Base-by-base conservation (phyloP, 495 filamentous ascomycete genomes). In the Sordaria brevicollis region DNA sequence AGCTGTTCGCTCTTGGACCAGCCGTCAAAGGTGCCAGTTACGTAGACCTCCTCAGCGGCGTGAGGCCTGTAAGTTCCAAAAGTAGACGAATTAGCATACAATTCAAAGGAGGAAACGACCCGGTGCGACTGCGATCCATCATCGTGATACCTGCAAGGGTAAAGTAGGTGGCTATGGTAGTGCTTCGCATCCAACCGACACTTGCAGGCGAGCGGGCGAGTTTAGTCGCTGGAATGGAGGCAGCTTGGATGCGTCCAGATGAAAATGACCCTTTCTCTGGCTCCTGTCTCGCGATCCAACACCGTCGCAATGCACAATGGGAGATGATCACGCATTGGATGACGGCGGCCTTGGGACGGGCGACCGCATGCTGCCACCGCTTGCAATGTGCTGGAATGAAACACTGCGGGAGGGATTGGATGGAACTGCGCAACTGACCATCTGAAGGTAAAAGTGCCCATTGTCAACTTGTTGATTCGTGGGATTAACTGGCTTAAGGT, bases 21-120 rank as follows among this genome's bases (percentile, higher is more conserved):
- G 82, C 93, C 87, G 79, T 99, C 94, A 78, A 98, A 99, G 65
- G 91, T 94, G 75, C 95, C 95, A 7, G 94, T 97, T 70, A 99
- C 95, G 79, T 90, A 93, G 73, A 99, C 95, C 77, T 97, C 93
- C 71, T 86, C 85, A 71, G 91, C 93, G 71, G 84, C 76, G 76
- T 93, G 88, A 72, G 88, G 86, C 92, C 92, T 94, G 75, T 69
- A 65, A 33, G 38, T 25, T 36, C 15, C 10, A 21, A 70, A 49
- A 54, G 68, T 67, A 37, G 35, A 67, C 66, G 38, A 19, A 71
- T 75, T 71, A 79, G 73, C 74, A 69, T 66, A 54, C 67, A 65
- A 70, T 65, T 49, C 39, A 36, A 36, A 57, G 37, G 33, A 62
- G 25, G 49, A 17, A 13, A 57, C 15, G 49, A 57, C 21, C 37